Evolutionary conservation across 1,284 basidiomycete genomes (phyloP), one percentile per base, ranked within the genome.

Genomic region (Laetiporus sulphureus): DNA sequence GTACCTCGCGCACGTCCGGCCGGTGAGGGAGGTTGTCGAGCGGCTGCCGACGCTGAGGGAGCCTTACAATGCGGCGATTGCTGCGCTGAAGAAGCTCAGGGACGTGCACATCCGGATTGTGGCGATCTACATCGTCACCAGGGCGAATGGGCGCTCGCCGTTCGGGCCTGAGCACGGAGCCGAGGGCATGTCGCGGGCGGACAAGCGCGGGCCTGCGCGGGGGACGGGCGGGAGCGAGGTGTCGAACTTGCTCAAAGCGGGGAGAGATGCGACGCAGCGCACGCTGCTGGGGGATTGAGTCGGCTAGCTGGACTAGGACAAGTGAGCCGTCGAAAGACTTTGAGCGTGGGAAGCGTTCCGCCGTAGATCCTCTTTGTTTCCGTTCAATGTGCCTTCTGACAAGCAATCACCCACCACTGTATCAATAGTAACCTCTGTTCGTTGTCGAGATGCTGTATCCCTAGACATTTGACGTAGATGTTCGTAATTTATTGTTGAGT

Each of bases 151-250:
- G 3, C 65, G 62, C 47, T 69, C 82, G 57, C 67, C 70, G 48
- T 62, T 77, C 44, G 73, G 75, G n/a, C 63, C 75, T 46, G 69
- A 69, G 47, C 68, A 68, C 32, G 74, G 70, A 66, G 69, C 75
- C n/a, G 16, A 18, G 12, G 41, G 24, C 62, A 69, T 74, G 42
- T 47, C 61, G 60, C n/a, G n/a, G n/a, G 21, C 50, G 57, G 25
- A 57, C 60, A 54, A 65, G 23, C 66, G 59, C 29, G 64, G 67
- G 10, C 74, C 71, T n/a, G 70, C 67, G n/a, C 69, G 72, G 19
- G 93, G 93, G 1, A 96, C 93, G 0, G 93, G 93, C 16, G 93
- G 93, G 4, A 95, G 83, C 46, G 80, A 84, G 39, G 67, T 96
- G 19, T 77, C 89, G 13, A 65, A 77, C 20, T 76, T 95, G 39